Evolutionary conservation across 225 moss, liverwort and hornwort species (phyloP).

Genomic region (Neckera pumila): DNA sequence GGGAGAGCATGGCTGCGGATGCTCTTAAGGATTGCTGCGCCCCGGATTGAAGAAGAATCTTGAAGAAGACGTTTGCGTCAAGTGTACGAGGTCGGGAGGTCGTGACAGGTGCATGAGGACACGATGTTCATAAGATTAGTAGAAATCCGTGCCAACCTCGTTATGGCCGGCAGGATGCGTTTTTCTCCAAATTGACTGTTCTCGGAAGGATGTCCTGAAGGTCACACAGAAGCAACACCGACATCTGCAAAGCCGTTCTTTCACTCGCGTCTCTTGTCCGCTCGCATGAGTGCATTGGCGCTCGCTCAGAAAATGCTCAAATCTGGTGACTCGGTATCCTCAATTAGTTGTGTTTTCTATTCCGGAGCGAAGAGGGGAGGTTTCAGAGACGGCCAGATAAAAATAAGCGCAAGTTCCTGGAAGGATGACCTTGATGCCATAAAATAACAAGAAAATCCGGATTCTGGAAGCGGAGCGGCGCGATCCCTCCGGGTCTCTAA

Average conservation of each 20-base stretch:
- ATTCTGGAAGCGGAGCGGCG: background rate
- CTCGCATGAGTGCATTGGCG: conserved; percentile 7
- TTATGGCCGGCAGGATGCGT: background rate
- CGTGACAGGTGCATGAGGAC: background rate
- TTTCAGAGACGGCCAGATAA: background rate
- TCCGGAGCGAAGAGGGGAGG: background rate
- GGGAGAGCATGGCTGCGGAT: background rate
- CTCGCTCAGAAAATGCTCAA: background rate
- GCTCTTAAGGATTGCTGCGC: background rate
- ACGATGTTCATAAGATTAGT: background rate
- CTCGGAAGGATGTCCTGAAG: background rate
- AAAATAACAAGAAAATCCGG: background rate
- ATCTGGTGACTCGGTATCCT: background rate
- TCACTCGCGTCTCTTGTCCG: background rate
- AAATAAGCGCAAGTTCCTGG: background rate
- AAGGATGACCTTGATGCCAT: background rate
- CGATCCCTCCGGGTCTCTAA: background rate
- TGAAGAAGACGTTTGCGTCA: background rate
- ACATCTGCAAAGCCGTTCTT: background rate
- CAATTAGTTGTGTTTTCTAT: background rate
- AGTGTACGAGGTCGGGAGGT: background rate
- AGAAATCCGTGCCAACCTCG: background rate
- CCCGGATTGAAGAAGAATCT: too few species aligned
- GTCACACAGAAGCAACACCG: background rate
- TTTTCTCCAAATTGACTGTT: background rate